phyloP scores from a whole-genome alignment of 1,284 basidiomycete species.

The Acaromyces ingoldii region DNA sequence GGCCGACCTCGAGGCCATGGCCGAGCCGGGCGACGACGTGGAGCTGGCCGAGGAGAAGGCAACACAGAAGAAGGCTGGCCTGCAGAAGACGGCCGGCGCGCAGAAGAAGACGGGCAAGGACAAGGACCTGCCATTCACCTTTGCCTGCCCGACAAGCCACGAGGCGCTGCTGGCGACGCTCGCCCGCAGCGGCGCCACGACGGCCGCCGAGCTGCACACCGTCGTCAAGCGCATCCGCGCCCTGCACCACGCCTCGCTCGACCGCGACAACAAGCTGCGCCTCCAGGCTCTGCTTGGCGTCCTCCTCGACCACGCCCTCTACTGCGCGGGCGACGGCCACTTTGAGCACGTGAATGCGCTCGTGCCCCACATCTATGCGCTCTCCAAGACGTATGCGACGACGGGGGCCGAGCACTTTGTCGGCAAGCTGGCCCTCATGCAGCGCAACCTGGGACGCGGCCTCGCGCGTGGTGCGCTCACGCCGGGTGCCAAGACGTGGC shows the following conservation, averaged over 20 bases:
- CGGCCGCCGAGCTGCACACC: conserved; percentile 62
- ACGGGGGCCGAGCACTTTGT: conserved; percentile 74
- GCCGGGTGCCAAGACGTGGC: conserved; percentile 74
- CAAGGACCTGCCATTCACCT: conserved; percentile 71
- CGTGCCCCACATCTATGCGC: conserved; percentile 73
- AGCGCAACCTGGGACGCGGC: conserved; percentile 85
- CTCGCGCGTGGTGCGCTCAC: conserved; percentile 68
- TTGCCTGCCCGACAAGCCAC: conserved; percentile 78
- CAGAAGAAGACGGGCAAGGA: conserved; percentile 5
- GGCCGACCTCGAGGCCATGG: conserved; percentile 32
- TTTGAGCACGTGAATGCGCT: conserved; percentile 65
- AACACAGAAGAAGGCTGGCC: neutral
- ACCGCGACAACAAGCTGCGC: conserved; percentile 84
- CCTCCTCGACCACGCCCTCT: conserved; percentile 85
- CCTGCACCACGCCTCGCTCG: conserved; percentile 83
- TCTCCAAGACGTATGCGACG: conserved; percentile 76
- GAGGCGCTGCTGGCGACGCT: conserved; percentile 82
- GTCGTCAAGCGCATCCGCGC: conserved; percentile 88
- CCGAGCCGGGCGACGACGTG: conserved; percentile 40
- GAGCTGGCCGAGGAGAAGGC: conserved; percentile 13
- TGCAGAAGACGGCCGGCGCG: neutral
- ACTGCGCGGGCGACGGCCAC: conserved; percentile 50
- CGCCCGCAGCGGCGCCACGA: conserved; percentile 59
- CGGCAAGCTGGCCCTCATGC: conserved; percentile 79
- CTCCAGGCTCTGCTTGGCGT: conserved; percentile 61